Evolutionary conservation across 345 rosid species (phyloP).

Genomic region (Bruguiera gymnorhiza): DNA sequence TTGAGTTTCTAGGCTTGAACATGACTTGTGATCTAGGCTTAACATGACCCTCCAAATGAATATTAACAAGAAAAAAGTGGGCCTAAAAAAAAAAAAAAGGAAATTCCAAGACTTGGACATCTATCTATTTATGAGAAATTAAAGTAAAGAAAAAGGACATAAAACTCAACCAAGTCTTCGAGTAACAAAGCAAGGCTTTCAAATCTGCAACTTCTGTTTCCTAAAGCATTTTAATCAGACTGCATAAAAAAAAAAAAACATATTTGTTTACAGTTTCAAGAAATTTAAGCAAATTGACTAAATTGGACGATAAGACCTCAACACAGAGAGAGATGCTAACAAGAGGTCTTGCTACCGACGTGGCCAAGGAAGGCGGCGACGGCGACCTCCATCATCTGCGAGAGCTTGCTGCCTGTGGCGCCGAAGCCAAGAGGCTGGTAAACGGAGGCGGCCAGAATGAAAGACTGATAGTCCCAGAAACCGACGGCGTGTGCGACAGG

Average conservation of each 20-base stretch:
- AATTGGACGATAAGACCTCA: not conserved
- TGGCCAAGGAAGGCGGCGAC: slow-evolving; percentile 69
- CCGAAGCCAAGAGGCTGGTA: slow-evolving; percentile 85
- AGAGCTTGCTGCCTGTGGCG: slow-evolving; percentile 74
- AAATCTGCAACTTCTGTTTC: too few relatives aligned
- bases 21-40: too few relatives aligned
- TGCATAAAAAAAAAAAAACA: too few relatives aligned
- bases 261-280: too few relatives aligned
- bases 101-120: too few relatives aligned
- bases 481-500: slow-evolving; percentile 85
- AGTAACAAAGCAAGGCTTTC: too few relatives aligned
- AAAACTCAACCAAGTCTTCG: too few relatives aligned
- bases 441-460: slow-evolving; percentile 56
- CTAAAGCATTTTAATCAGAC: too few relatives aligned
- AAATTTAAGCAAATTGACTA: too few relatives aligned
- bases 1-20: too few relatives aligned
- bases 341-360: slow-evolving; percentile 82
- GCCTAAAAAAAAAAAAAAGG: too few relatives aligned
- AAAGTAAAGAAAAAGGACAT: not conserved
- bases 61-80: not conserved
- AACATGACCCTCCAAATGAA: not conserved
- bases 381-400: slow-evolving; percentile 83
- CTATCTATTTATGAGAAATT: too few relatives aligned
- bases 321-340: slow-evolving; percentile 33
- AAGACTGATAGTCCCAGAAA: slow-evolving; percentile 90